phyloP scores from a whole-genome alignment of 108 stramenopile species.

The Epipyxis sp. region DNA sequence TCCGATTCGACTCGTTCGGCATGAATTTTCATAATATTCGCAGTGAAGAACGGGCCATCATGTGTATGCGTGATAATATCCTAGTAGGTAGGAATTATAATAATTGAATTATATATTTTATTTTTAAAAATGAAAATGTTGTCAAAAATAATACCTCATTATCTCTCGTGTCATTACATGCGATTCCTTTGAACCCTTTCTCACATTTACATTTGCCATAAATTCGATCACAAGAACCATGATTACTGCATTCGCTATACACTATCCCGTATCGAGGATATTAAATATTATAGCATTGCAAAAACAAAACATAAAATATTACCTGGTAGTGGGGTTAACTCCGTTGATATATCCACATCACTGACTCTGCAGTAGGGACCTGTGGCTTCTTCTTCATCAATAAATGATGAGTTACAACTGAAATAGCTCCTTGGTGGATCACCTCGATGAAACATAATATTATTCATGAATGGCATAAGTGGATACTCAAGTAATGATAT shows the following conservation, averaged over 20 bases:
- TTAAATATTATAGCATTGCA: no score
- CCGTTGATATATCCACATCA: constrained; percentile 10
- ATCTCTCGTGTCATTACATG: constrained; percentile 30
- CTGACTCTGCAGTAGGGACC: not conserved
- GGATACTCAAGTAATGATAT: not conserved
- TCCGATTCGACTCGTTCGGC: not conserved
- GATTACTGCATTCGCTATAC: not conserved
- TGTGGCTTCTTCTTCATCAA: not conserved
- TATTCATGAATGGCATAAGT: constrained; percentile 1
- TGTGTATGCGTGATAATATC: constrained; percentile 1
- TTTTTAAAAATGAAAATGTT: no score
- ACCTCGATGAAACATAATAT: constrained; percentile 1
- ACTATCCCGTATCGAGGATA: no score
- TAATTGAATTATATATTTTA: no score
- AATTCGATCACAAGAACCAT: not conserved
- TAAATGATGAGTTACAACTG: not conserved
- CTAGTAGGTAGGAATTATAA: not conserved
- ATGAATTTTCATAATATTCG: not conserved
- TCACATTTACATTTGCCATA: constrained; percentile 9
- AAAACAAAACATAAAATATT: no score
- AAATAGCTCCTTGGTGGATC: not conserved
- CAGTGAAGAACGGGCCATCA: constrained; percentile 30
- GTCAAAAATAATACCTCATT: constrained; percentile 14
- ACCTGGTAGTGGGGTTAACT: no score
- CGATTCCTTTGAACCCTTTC: constrained; percentile 1